phyloP scores from a whole-genome alignment of 768 basidiomycete species.

The Russula ochroleuca region DNA sequence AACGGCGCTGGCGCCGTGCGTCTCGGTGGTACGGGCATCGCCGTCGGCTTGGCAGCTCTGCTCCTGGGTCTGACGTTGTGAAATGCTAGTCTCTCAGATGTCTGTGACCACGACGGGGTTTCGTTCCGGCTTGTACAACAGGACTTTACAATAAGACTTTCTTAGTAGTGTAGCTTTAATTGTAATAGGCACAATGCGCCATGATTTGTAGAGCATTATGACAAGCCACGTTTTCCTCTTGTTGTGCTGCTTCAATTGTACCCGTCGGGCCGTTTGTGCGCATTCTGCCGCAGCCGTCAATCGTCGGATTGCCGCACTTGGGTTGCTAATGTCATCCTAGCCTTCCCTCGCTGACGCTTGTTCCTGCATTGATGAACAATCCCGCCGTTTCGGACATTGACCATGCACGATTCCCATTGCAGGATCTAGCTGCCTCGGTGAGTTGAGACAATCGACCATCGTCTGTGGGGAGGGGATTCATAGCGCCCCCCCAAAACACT shows the following conservation, averaged over 20 bases:
- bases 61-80: slow-evolving; percentile 20
- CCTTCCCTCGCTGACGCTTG: background rate
- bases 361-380: slow-evolving; percentile 9
- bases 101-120: background rate
- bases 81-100: background rate
- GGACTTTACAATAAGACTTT: background rate
- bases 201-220: slow-evolving; percentile 12
- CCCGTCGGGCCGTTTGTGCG: background rate
- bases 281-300: too few relatives aligned
- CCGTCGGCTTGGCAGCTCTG: background rate
- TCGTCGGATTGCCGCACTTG: too few relatives aligned
- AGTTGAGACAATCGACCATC: background rate
- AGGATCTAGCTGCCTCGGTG: slow-evolving; percentile 9
- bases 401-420: background rate
- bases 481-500: background rate
- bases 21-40: slow-evolving; percentile 15
- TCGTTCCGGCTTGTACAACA: slow-evolving; percentile 17
- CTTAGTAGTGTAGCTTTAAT: slow-evolving; percentile 15
- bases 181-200: background rate
- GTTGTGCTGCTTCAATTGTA: too few relatives aligned
- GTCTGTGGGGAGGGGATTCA: background rate
- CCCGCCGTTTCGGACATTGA: slow-evolving; percentile 2
- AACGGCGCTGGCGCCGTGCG: slow-evolving; percentile 24
- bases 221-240: background rate
- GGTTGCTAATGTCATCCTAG: too few relatives aligned